Percentiles rank a stretch among this genome's conserved stretches.
phyloP scores from a whole-genome alignment of 169 alveolate species.

The Plasmodium blacklocki region DNA sequence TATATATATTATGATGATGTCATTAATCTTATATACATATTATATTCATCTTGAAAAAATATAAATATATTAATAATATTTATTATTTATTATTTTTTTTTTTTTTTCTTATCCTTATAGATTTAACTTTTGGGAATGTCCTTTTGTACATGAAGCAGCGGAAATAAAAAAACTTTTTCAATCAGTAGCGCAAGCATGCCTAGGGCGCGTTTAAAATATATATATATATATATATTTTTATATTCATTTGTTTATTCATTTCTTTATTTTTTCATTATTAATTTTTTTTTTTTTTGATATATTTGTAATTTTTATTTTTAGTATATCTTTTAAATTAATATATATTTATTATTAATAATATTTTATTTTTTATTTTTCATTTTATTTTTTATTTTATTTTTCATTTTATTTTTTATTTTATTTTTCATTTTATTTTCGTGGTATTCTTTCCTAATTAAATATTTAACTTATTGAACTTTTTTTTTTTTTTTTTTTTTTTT shows the following conservation, averaged over 20 bases:
- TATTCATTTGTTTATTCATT: slow-evolving; percentile 43
- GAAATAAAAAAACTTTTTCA: slow-evolving; percentile 85
- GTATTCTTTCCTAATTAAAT: no score
- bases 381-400: slow-evolving; percentile 12
- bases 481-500: no score
- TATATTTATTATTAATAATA: neutral
- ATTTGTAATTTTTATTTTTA: slow-evolving; percentile 45
- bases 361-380: neutral
- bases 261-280: neutral
- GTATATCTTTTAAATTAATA: slow-evolving; percentile 22
- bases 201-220: slow-evolving; percentile 64
- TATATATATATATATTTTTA: slow-evolving; percentile 19
- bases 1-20: neutral
- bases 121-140: slow-evolving; percentile 82
- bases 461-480: no score
- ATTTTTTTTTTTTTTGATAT: neutral
- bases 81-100: slow-evolving; percentile 4
- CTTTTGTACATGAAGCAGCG: slow-evolving; percentile 81
- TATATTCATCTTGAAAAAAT: neutral
- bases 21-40: neutral
- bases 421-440: no score
- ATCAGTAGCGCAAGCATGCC: slow-evolving; percentile 83
- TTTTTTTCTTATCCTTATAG: slow-evolving; percentile 11
- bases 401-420: slow-evolving; percentile 12
- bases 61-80: neutral